phyloP scores from a whole-genome alignment of 768 basidiomycete species.

The Suillus subaureus region DNA sequence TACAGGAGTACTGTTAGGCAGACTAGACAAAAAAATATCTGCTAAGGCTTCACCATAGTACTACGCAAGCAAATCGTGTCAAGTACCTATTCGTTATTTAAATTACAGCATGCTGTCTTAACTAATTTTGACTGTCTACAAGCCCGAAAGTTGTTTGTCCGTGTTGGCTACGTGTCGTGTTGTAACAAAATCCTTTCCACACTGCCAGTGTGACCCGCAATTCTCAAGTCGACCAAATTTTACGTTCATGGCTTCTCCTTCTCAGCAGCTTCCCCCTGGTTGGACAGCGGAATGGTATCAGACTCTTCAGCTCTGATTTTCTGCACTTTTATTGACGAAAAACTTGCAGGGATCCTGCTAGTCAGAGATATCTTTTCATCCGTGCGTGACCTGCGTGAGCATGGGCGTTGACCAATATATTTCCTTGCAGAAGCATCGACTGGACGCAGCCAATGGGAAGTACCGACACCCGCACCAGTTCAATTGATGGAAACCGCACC shows the following conservation, averaged over 20 bases:
- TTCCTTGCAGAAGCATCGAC: slow-evolving; percentile 71
- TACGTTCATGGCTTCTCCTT: slow-evolving; percentile 44
- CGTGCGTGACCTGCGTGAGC: slow-evolving; percentile 52
- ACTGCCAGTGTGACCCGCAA: background rate
- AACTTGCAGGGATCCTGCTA: slow-evolving; percentile 66
- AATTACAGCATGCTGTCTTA: background rate
- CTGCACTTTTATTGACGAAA: slow-evolving; percentile 15
- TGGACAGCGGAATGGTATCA: slow-evolving; percentile 92
- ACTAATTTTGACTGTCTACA: background rate
- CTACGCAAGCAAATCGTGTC: background rate
- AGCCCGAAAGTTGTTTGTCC: slow-evolving; percentile 17
- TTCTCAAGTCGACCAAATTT: background rate
- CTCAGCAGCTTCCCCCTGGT: slow-evolving; percentile 83
- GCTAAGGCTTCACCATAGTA: background rate
- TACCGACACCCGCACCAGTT: slow-evolving; percentile 48
- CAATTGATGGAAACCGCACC: slow-evolving; percentile 43
- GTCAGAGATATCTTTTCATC: slow-evolving; percentile 87
- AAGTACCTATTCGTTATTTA: background rate
- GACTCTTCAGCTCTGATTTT: slow-evolving; percentile 1
- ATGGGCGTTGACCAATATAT: slow-evolving; percentile 9
- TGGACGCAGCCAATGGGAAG: slow-evolving; percentile 89
- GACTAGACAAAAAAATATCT: slow-evolving; percentile 40
- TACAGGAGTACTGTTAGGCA: slow-evolving; percentile 64
- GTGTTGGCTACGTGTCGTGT: slow-evolving; percentile 24
- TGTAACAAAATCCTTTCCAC: background rate